Evolutionary conservation across 768 basidiomycete genomes (phyloP).

Genomic region (Holtermannia corniformis): DNA sequence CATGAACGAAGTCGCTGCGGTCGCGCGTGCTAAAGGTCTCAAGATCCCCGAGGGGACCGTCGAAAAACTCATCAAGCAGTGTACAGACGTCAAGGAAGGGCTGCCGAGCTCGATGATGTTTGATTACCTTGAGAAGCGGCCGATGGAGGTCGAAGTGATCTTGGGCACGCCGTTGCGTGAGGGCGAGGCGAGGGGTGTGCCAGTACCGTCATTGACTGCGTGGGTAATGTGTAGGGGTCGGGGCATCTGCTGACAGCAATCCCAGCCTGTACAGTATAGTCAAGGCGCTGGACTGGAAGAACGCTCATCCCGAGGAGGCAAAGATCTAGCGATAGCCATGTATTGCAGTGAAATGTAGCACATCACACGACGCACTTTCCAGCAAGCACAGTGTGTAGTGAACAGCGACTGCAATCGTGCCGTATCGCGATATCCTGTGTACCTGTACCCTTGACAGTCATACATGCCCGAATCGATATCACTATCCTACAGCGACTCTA

Average conservation of each 20-base stretch:
- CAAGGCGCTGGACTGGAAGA: conserved; percentile 36
- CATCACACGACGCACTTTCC: no score
- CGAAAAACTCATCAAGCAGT: conserved; percentile 33
- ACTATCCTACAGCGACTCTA: no score
- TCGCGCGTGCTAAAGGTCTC: conserved; percentile 35
- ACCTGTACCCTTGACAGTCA: no score
- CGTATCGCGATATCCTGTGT: no score
- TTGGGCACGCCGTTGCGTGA: conserved; percentile 36
- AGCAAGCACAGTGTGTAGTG: no score
- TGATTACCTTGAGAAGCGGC: conserved; percentile 29
- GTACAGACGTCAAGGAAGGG: conserved; percentile 31
- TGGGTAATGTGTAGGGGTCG: conserved; percentile 10
- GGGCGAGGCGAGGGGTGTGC: conserved; percentile 27
- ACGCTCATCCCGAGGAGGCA: conserved; percentile 26
- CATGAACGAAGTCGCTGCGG: conserved; percentile 33
- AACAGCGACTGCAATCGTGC: no score
- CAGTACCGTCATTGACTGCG: conserved; percentile 30
- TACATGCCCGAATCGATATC: no score
- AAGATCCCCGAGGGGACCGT: conserved; percentile 31
- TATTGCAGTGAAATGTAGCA: no score
- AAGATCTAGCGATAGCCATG: no score
- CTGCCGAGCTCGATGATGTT: conserved; percentile 37
- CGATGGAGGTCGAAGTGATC: conserved; percentile 40
- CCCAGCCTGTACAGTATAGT: conserved; percentile 33
- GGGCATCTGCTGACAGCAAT: not conserved